Evolutionary conservation across 1,284 basidiomycete species (phyloP).

Genomic region (Trametes versicolor): DNA sequence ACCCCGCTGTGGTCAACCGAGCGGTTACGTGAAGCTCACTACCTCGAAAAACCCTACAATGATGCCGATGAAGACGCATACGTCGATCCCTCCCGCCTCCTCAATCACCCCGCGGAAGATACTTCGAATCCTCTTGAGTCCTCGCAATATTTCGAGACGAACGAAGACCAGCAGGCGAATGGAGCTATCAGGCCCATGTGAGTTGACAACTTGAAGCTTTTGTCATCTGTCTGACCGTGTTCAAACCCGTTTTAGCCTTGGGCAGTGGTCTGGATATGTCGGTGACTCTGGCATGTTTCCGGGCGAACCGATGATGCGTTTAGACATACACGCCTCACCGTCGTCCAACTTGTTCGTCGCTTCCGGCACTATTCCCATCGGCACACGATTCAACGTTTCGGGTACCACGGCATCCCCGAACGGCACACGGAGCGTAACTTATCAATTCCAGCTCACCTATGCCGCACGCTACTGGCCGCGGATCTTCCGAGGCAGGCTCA

Average conservation of each 20-base stretch:
- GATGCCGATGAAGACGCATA: conserved; percentile 15
- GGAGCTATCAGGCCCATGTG: conserved; percentile 17
- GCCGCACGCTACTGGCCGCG: conserved; percentile 10
- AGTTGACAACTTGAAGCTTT: background rate
- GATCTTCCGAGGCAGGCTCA: conserved; percentile 8
- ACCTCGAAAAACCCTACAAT: conserved; percentile 10
- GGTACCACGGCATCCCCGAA: background rate
- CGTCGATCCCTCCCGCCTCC: conserved; percentile 16
- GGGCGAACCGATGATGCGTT: conserved; percentile 22
- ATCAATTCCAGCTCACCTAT: conserved; percentile 12
- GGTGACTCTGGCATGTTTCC: conserved; percentile 14
- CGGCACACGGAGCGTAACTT: background rate
- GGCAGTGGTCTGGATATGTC: conserved; percentile 27
- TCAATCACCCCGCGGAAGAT: conserved; percentile 35
- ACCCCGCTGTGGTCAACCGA: conserved; percentile 31
- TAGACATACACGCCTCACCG: conserved; percentile 16
- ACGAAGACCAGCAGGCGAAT: conserved; percentile 6
- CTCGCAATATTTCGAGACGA: conserved; percentile 15
- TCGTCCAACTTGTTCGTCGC: conserved; percentile 18
- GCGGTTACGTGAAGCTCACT: conserved; percentile 27
- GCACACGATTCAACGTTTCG: conserved; percentile 18
- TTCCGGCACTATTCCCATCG: conserved; percentile 15
- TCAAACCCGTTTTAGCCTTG: conserved; percentile 9
- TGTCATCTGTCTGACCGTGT: accelerated
- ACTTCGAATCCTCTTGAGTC: conserved; percentile 16